Base-by-base conservation (phyloP, 495 filamentous ascomycete species). In the Aspergillus taichungensis region DNA sequence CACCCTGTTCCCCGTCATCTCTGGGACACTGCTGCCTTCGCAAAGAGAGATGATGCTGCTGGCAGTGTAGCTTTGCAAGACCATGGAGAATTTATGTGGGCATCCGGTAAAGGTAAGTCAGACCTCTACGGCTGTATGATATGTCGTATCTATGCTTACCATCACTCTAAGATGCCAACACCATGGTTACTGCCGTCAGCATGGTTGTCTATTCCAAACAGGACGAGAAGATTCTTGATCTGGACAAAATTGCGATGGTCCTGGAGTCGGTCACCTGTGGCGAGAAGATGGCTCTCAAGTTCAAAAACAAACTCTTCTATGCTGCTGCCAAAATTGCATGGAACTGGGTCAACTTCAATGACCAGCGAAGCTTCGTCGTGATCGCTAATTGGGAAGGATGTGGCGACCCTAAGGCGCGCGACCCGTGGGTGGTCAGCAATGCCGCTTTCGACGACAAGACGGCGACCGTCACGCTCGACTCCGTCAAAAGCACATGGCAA, bases 211-310 rank as follows among this genome's bases (percentile, higher is more conserved):
- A 37, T 13, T 37, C 43, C 9, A 45, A 45, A 29, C 43, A 45
- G 34, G n/a, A 45, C 24, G 43, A 45, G n/a, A 10, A 13, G 8
- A 45, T 45, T 3, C 24, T 45, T 0, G 43, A 45, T 13, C 37
- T 45, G 43, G 43, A 45, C 43, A 45, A 37, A n/a, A 32, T 45
- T 33, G 30, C 43, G 11, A 32, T 45, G n/a, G 43, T 35, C 12
- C 43, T 45, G 5, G 43, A 37, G 8, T 30, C 34, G 8, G 34
- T 35, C 34, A 38, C 24, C 34, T 45, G 43, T 13, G 32, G 12
- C 11, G 43, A 24, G 43, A 35, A 45, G 8, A 13, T 45, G 11
- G 37, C 34, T 8, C 11, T 45, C 11, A n/a, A 30, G 6, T 45
- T 45, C 27, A 45, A 45, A 12, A 27, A 37, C n/a, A 6, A 6